Evolutionary conservation across 2,329 filamentous ascomycete species (phyloP), one percentile per base, ranked within the genome.

Genomic region (Cordyceps cateniannulata): DNA sequence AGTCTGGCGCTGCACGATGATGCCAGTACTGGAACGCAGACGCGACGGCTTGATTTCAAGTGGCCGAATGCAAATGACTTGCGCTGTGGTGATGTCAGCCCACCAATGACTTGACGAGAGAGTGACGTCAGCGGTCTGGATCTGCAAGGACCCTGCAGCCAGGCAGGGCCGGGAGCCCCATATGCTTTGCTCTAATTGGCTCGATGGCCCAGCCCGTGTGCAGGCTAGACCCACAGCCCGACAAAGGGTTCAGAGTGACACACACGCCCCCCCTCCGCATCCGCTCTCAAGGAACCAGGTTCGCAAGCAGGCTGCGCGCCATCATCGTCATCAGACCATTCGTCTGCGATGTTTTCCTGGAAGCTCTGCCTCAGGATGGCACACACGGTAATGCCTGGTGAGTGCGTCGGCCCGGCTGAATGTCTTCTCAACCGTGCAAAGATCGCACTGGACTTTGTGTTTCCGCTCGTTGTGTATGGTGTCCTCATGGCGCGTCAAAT

Each of bases 401-500:
- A 98, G 81, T 1, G 95, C 95, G 77, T 99, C 95, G 65, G 93
- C 95, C 62, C 95, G 86, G 67, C 92, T 96, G 71, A 99, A 99
- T 0, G 91, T 96, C 82, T 98, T 98, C 70, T 98, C 93, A 69
- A 98, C 93, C 1, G 90, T 92, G 76, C 95, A 99, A 52, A 96
- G 77, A 64, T 93, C 87, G 75, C 95, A 99, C 49, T 91, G 87
- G 8, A 97, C 92, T 79, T 98, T 98, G 73, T 93, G 87, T 80
- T 97, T 97, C 68, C 90, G 86, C 1, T 87, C 88, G 68, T 97
- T 97, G 81, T 98, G 95, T 65, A 98, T 98, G 0, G 95, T 98
- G 66, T 97, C 93, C 73, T 99, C 95, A 71, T 99, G 95, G 24
- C 95, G 84, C 0, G 95, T 99, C 57, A 99, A 81, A 74, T 99